phyloP scores from a whole-genome alignment of 2,329 filamentous ascomycete genomes.

The Aspergillus fischeri region DNA sequence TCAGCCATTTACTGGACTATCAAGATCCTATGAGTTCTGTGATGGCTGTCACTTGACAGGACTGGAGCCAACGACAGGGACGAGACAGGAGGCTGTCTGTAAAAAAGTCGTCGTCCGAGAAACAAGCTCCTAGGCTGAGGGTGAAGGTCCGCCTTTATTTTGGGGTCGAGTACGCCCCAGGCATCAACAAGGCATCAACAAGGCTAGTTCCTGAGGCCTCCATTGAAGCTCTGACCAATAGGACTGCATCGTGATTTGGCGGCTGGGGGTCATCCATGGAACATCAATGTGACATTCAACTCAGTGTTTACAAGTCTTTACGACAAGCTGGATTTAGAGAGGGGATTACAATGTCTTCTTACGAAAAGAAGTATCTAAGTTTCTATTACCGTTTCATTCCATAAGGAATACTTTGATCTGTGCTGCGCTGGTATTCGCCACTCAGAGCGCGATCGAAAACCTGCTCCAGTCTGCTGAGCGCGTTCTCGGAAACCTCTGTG shows the following conservation, averaged over 20 bases:
- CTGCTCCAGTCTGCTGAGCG: conserved; percentile 53
- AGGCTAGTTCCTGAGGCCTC: conserved; percentile 21
- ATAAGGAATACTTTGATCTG: conserved; percentile 30
- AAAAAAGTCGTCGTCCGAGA: conserved; percentile 32
- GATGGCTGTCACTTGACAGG: conserved; percentile 14
- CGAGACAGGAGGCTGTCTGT: conserved; percentile 21
- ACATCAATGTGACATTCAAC: neutral
- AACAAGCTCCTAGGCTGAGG: conserved; percentile 27
- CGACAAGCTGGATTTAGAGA: neutral
- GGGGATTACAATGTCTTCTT: neutral
- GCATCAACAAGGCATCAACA: conserved; percentile 27
- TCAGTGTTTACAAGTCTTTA: neutral
- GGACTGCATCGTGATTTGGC: neutral
- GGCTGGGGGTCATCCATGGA: neutral
- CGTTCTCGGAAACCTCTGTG: conserved; percentile 61
- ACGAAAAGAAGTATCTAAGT: neutral
- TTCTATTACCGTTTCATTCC: conserved; percentile 24
- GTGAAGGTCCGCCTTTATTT: conserved; percentile 20
- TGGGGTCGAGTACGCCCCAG: conserved; percentile 21
- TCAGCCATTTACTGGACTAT: conserved; percentile 20
- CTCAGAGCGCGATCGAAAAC: conserved; percentile 48
- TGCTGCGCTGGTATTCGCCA: conserved; percentile 29
- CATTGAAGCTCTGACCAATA: conserved; percentile 9
- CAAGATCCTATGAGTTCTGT: conserved; percentile 5
- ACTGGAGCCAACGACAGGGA: conserved; percentile 18